Percentiles rank a stretch among this genome's conserved stretches.
phyloP scores from a whole-genome alignment of 208 protist species.

The Vickermania ingenoplastis region DNA sequence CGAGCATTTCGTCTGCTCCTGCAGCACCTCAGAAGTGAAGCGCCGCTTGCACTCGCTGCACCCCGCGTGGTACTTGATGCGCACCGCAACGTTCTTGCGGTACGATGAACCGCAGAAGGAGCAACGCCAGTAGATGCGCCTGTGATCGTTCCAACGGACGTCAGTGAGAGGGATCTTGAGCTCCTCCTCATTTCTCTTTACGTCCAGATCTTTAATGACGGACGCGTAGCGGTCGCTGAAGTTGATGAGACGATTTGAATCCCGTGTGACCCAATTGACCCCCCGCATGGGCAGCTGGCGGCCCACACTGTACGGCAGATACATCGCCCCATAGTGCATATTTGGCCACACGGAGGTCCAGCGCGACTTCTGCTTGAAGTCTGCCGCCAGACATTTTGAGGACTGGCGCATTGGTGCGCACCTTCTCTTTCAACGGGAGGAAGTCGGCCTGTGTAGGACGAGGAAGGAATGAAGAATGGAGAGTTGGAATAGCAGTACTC shows the following conservation, averaged over 20 bases:
- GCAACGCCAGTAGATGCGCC: slow-evolving; percentile 78
- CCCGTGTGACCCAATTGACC: slow-evolving; percentile 81
- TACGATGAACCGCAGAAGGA: slow-evolving; percentile 66
- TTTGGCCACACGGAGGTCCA: slow-evolving; percentile 84
- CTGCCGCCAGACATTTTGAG: slow-evolving; percentile 32
- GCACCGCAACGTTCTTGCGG: slow-evolving; percentile 73
- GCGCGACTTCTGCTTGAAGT: slow-evolving; percentile 89
- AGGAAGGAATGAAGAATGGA: not conserved
- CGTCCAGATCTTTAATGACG: slow-evolving; percentile 72
- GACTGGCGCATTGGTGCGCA: slow-evolving; percentile 20
- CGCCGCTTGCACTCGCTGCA: slow-evolving; percentile 64
- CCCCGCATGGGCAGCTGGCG: slow-evolving; percentile 74
- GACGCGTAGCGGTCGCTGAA: slow-evolving; percentile 59
- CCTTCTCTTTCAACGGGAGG: not conserved
- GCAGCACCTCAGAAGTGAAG: slow-evolving; percentile 64
- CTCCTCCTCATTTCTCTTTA: slow-evolving; percentile 70
- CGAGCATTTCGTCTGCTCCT: slow-evolving; percentile 25
- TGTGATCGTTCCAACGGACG: slow-evolving; percentile 81
- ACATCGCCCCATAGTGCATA: slow-evolving; percentile 85
- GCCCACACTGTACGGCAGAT: slow-evolving; percentile 68
- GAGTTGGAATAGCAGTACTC: no score
- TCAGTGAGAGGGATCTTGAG: slow-evolving; percentile 56
- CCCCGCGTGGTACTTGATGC: slow-evolving; percentile 72
- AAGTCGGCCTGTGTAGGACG: not conserved
- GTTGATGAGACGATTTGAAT: slow-evolving; percentile 74